phyloP scores from a whole-genome alignment of 2,329 filamentous ascomycete species.

The Cladorrhinum sp. region DNA sequence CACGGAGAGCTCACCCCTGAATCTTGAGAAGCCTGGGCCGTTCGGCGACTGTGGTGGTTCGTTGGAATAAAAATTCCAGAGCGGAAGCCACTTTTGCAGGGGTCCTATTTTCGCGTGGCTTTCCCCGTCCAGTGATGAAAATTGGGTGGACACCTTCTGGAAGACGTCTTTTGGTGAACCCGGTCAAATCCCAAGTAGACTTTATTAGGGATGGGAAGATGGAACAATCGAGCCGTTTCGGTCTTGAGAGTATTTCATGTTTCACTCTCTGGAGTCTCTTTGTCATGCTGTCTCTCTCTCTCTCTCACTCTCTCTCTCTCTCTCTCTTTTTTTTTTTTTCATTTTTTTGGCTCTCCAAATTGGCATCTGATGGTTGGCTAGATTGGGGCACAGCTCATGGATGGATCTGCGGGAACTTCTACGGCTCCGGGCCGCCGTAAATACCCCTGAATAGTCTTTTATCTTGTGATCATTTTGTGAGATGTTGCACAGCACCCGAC shows the following conservation, averaged over 20 bases:
- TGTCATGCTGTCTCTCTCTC: too few relatives aligned
- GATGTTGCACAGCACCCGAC: neutral
- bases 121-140: neutral
- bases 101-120: neutral
- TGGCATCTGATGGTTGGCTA: slow-evolving; percentile 1
- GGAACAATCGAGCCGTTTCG: neutral
- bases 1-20: slow-evolving; percentile 5
- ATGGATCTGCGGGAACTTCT: slow-evolving; percentile 8
- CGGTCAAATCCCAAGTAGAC: neutral
- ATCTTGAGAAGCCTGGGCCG: neutral
- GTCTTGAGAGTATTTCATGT: neutral
- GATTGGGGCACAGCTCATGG: neutral
- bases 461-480: neutral
- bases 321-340: slow-evolving; percentile 2
- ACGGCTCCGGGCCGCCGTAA: slow-evolving; percentile 1
- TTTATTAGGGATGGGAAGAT: neutral
- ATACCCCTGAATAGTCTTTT: neutral
- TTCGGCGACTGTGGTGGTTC: neutral
- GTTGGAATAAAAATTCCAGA: slow-evolving; percentile 1
- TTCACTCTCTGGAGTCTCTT: too few relatives aligned
- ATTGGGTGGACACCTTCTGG: neutral
- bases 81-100: slow-evolving; percentile 10
- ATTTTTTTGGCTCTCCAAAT: neutral
- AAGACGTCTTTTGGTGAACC: neutral
- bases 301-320: neutral